Base-by-base conservation (phyloP, 305 asterid genomes). In the Fraxinus floribunda region DNA sequence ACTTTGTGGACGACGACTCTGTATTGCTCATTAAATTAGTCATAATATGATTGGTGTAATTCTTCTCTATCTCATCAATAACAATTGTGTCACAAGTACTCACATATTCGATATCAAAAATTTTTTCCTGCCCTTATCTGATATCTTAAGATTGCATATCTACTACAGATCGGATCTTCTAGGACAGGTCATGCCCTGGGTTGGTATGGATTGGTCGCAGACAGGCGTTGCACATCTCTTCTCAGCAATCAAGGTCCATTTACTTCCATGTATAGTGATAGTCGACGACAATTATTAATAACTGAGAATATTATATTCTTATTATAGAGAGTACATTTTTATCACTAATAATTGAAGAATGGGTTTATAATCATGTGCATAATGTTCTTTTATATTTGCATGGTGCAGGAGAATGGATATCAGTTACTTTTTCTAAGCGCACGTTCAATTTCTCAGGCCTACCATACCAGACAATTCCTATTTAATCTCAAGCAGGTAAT, bases 171-270 rank as follows among this genome's bases (percentile, higher is more conserved):
- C 98, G 78, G 99, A 95, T 90, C 95, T 95, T 90, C 92, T 95
- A 64, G 99, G 99, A 55, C 98, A 95, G 88, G 88, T 95, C 83
- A 95, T 95, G 99, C 99, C 99, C 75, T 91, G 87, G 94, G 98
- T 95, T 75, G 99, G 99, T 78, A 90, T 92, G 88, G 99, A 95
- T 89, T 95, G 99, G 99, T 93, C 97, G 13, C 98, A 95, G 85
- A 90, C 93, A 55, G 98, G 98, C 79, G 99, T 95, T 76, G 91
- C 95, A 4, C 91, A 94, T 90, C 96, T 95, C 84, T 95, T 95
- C 87, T 89, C 99, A 20, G 97, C 99, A 79, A 94, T 95, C 90
- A 94, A 94, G 98, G 99, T 95, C 78, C 62, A 80, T 85, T 68
- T 68, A 41, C 32, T 79, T 77, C 80, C 74, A 64, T 16, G 68